phyloP scores from a whole-genome alignment of 257 asterid species.

The Solanum pinnatisectum region DNA sequence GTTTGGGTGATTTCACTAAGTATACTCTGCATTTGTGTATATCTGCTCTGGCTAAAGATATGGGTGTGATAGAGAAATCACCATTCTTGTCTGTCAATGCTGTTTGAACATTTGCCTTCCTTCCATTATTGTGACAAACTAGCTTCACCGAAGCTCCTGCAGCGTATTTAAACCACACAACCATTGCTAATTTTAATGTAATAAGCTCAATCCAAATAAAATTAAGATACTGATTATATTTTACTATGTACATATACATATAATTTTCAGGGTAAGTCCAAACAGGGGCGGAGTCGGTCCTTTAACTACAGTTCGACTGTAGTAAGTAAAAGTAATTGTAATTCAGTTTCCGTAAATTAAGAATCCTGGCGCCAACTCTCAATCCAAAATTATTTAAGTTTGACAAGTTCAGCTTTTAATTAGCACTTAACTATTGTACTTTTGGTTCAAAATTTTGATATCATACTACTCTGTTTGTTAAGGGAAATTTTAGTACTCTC shows the following conservation, averaged over 20 bases:
- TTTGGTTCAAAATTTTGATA: no score
- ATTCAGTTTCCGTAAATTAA: not conserved
- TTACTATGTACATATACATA: no score
- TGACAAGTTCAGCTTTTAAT: not conserved
- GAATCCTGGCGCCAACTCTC: not conserved
- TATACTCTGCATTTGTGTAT: conserved; percentile 23
- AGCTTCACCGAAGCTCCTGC: not conserved
- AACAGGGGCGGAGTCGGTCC: not conserved
- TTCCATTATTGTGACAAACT: conserved; percentile 13
- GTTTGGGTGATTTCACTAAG: conserved; percentile 18
- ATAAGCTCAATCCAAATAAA: not conserved
- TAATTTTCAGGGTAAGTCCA: not conserved
- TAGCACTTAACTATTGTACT: no score
- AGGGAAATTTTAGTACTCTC: no score
- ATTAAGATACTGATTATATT: not conserved
- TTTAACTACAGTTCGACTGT: not conserved
- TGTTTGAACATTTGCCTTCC: not conserved
- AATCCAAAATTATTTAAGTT: not conserved
- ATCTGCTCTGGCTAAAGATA: conserved; percentile 7
- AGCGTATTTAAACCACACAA: not conserved
- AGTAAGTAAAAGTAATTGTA: not conserved
- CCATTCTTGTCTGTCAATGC: conserved; percentile 35
- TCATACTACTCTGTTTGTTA: no score
- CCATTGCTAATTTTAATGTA: not conserved
- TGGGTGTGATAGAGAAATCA: conserved; percentile 19